Percentiles rank a stretch among this genome's conserved stretches.
Conservation (phyloP, 2,329 filamentous ascomycete species). For the Calonectria pauciramosa region DNA sequence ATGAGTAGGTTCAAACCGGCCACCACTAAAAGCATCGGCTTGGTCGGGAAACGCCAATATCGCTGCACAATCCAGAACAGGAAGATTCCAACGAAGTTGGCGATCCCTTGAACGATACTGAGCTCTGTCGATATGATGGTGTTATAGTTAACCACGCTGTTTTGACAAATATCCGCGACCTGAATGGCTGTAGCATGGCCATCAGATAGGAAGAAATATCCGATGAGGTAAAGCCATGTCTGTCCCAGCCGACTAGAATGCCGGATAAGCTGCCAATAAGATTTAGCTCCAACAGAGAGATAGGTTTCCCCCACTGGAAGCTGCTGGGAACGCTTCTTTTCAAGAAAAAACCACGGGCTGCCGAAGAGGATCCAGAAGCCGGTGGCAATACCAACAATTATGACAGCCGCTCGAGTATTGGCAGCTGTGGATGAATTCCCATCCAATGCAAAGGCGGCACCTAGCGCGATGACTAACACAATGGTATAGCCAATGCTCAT, state of each 20-base stretch:
- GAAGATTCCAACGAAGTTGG: neutral
- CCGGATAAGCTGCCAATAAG: neutral
- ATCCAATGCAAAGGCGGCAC: neutral
- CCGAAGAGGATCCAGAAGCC: neutral
- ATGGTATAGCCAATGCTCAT: neutral
- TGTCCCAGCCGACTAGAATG: neutral
- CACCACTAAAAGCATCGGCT: neutral
- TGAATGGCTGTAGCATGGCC: neutral
- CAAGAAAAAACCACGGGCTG: neutral
- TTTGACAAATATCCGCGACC: neutral
- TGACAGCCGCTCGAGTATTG: neutral
- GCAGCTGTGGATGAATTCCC: neutral
- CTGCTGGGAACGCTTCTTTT: neutral
- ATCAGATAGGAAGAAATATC: neutral
- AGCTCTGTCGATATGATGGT: neutral
- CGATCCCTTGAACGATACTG: neutral
- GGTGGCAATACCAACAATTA: neutral
- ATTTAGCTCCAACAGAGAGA: neutral
- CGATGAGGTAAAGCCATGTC: neutral
- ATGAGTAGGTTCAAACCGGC: neutral
- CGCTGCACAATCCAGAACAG: neutral
- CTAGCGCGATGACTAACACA: neutral
- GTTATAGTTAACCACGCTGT: neutral
- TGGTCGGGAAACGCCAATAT: neutral
- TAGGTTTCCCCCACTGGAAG: neutral